These are phyloP conservation scores for Nasturtium officinale DNA, from an alignment of 345 rosid genomes.

Conservation along the genomic window DNA sequence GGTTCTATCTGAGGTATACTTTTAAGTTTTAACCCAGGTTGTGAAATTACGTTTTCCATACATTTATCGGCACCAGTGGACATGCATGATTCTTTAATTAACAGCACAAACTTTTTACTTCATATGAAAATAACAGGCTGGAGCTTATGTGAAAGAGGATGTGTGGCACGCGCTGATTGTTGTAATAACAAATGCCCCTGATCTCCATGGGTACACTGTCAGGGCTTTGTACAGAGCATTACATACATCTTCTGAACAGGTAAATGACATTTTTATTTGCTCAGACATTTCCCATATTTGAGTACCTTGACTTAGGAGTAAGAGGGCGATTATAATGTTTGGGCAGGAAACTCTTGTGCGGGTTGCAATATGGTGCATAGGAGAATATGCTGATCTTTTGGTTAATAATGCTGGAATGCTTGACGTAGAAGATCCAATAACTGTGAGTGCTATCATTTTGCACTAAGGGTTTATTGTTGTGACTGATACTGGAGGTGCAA, in stretches of 20 bases:
- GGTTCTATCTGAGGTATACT: conserved; percentile 91
- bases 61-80: conserved; percentile 4
- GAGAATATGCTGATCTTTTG: conserved; percentile 95
- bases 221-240: conserved; percentile 84
- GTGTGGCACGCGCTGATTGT: conserved; percentile 93
- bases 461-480: conserved; percentile 22
- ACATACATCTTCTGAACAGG: conserved; percentile 81
- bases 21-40: conserved; percentile 10
- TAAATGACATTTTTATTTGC: conserved; percentile 34
- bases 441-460: conserved; percentile 61
- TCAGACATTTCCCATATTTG: conserved; percentile 27
- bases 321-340: conserved; percentile 35
- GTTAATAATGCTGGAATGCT: conserved; percentile 85
- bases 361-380: conserved; percentile 95
- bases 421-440: conserved; percentile 76
- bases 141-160: conserved; percentile 91
- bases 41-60: conserved; percentile 2
- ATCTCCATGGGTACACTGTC: conserved; percentile 91
- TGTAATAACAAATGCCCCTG: conserved; percentile 89
- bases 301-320: conserved; percentile 30
- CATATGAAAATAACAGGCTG: conserved; percentile 61
- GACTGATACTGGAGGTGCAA: conserved; percentile 19
- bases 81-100: conserved; percentile 10
- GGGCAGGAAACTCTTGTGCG: conserved; percentile 86
- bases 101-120: neutral